Evolutionary conservation across 139 green algal genomes (phyloP), one percentile per base, ranked within the genome.

Genomic region (Haematococcus sp.): DNA sequence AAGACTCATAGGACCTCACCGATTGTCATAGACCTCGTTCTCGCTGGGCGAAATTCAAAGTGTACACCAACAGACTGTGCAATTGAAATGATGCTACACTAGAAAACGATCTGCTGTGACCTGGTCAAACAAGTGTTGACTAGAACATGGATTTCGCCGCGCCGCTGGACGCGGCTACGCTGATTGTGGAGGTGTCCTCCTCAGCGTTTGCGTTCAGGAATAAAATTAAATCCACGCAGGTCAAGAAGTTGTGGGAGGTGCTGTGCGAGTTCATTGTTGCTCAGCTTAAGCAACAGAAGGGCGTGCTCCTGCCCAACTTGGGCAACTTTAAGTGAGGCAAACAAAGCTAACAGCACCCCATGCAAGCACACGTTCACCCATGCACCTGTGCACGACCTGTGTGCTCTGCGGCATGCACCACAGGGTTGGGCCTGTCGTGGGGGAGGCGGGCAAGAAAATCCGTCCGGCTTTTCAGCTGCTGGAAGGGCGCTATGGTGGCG

Each of bases 241-340:
- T 83, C 20, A 67, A 75, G 56, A 43, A 71, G n/a, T 28, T 86
- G 23, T 86, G 81, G 81, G 74, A 74, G 27, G 76, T 70, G 16
- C 73, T 86, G 4, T 34, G 63, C 64, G 69, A 70, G 28, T 86
- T 79, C 56, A 65, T 81, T 20, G 75, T 46, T 2, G 49, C 54
- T 17, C 74, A 63, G 4, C 25, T 86, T 3, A 73, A 73, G 30
- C 40, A 28, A 1, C 76, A 83, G 59, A 86, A 86, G 74, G 84
- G 84, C 11, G 84, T 89, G 27, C 73, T 89, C 27, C 61, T 89
- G 33, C 81, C 84, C 30, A 79, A 81, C 56, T 67, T 89, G 13
- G 84, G 84, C 25, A 86, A 69, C 49, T 86, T 89, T 46, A 49
- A 49, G 40, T 49, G 11, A 49, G 40, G n/a, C n/a, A n/a, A n/a